Evolutionary conservation across 2,329 filamentous ascomycete genomes (phyloP).

Genomic region (Talaromyces amestolkiae): DNA sequence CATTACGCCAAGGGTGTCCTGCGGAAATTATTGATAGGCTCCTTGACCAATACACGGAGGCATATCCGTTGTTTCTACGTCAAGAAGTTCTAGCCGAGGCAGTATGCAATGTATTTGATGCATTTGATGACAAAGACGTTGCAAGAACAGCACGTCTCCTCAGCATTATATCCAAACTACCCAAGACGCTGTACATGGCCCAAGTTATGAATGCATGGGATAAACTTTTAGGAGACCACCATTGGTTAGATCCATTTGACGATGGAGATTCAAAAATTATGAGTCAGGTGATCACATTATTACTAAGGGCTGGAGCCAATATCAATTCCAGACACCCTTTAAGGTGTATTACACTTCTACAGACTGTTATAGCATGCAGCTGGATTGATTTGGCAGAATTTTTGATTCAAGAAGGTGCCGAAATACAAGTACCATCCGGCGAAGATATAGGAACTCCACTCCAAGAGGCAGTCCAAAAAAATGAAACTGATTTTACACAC

Average conservation of each 20-base stretch:
- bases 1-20: not conserved
- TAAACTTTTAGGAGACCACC: not conserved
- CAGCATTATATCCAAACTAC: not conserved
- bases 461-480: not conserved
- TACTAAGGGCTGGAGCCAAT: not conserved
- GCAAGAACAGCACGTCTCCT: not conserved
- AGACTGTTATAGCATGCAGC: not conserved
- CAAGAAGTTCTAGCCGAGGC: not conserved
- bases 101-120: not conserved
- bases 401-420: not conserved
- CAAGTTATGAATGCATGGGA: not conserved
- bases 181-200: not conserved
- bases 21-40: not conserved
- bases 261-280: too few species aligned
- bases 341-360: not conserved
- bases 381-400: not conserved
- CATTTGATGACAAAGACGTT: rapidly evolving
- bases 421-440: not conserved
- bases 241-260: too few species aligned
- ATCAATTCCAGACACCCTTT: not conserved
- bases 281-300: not conserved
- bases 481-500: not conserved
- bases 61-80: not conserved
- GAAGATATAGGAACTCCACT: not conserved
- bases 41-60: not conserved